Conservation (phyloP, 192 early-diverging fungal genomes). For the Entomortierella beljakovae region DNA sequence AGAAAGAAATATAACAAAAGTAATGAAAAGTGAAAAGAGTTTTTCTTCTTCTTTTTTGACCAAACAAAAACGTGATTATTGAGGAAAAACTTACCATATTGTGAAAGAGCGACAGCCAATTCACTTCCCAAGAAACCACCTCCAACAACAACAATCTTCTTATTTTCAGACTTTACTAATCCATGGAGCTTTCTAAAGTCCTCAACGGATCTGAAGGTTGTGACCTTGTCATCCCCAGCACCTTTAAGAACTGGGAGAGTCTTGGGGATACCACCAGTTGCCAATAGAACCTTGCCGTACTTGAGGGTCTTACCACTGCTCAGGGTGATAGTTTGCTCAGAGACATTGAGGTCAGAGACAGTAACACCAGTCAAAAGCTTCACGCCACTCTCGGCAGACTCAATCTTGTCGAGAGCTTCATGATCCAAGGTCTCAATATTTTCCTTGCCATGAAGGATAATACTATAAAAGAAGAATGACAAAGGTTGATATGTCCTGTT, state of each 20-base stretch:
- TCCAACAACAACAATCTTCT: slow-evolving; percentile 68
- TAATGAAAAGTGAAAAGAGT: neutral
- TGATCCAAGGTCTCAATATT: slow-evolving; percentile 53
- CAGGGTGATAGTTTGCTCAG: slow-evolving; percentile 63
- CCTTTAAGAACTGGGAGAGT: slow-evolving; percentile 53
- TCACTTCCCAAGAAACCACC: slow-evolving; percentile 77
- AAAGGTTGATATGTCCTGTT: neutral
- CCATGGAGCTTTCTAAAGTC: slow-evolving; percentile 63
- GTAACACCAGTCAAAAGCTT: slow-evolving; percentile 60
- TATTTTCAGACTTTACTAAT: slow-evolving; percentile 46
- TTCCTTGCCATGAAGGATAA: slow-evolving; percentile 56
- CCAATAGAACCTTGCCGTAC: slow-evolving; percentile 66
- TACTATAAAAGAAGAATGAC: slow-evolving; percentile 30
- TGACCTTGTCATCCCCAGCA: slow-evolving; percentile 47
- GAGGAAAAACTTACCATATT: slow-evolving; percentile 30
- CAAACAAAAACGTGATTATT: neutral
- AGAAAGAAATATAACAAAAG: slow-evolving; percentile 1
- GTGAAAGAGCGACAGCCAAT: slow-evolving; percentile 66
- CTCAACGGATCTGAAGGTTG: slow-evolving; percentile 68
- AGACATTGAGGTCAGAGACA: slow-evolving; percentile 62
- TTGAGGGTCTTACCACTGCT: slow-evolving; percentile 61
- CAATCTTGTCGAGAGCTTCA: slow-evolving; percentile 54
- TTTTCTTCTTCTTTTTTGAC: neutral
- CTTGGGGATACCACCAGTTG: slow-evolving; percentile 71
- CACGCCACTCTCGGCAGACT: slow-evolving; percentile 54